These are phyloP conservation scores for Asterionellopsis glacialis DNA, from an alignment of 108 stramenopile genomes.

Conservation along the genomic window DNA sequence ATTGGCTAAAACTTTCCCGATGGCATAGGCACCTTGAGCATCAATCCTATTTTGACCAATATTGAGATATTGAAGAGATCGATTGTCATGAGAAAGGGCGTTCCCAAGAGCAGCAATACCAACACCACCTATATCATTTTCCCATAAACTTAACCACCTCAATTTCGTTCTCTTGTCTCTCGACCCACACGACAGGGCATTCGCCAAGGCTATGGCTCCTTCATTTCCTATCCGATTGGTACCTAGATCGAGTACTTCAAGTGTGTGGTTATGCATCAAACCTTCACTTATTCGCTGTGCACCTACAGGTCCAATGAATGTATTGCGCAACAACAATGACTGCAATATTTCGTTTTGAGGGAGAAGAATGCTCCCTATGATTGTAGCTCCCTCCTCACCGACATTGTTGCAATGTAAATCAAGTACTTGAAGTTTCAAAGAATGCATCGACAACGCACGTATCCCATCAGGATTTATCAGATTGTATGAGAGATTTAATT, in stretches of 20 bases:
- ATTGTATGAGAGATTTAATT: too few relatives aligned
- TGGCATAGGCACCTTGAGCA: neutral
- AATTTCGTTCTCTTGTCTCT: constrained; percentile 2
- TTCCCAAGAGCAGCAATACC: constrained; percentile 7
- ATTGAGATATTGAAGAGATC: constrained; percentile 1
- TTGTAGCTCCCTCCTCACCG: too few relatives aligned
- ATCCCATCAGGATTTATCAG: too few relatives aligned
- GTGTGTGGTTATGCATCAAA: neutral
- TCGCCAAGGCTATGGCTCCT: constrained; percentile 7
- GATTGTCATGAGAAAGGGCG: constrained; percentile 4
- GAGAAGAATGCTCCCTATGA: too few relatives aligned
- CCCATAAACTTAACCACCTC: constrained; percentile 7
- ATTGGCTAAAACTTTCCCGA: too few relatives aligned
- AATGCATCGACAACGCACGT: too few relatives aligned
- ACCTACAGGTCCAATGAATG: too few relatives aligned
- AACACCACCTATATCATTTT: constrained; percentile 7
- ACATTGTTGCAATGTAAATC: too few relatives aligned
- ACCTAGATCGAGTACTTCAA: neutral
- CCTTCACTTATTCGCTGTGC: too few relatives aligned
- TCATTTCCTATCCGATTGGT: constrained; percentile 12
- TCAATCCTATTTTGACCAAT: neutral
- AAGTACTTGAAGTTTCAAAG: too few relatives aligned
- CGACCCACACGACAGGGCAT: neutral
- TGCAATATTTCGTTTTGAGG: too few relatives aligned
- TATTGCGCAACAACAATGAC: too few relatives aligned